Percentiles rank a stretch among this genome's conserved stretches.
Conservation (phyloP, 2,329 filamentous ascomycete genomes). For the Albifimbria verrucaria region DNA sequence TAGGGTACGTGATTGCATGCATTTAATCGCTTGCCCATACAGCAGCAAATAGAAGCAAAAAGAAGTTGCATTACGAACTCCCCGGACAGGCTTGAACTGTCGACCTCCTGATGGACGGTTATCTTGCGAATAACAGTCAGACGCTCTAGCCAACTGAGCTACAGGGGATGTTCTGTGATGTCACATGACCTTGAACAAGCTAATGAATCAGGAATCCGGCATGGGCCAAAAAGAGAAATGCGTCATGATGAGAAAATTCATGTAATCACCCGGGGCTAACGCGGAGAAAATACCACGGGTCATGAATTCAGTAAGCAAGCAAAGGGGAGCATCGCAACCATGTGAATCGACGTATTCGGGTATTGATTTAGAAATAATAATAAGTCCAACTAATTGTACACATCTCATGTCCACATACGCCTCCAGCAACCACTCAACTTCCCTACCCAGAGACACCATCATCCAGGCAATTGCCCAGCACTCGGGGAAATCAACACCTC, state of each 20-base stretch:
- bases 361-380: neutral
- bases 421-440: neutral
- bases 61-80: too few species aligned
- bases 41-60: too few species aligned
- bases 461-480: neutral
- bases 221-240: neutral
- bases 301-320: too few species aligned
- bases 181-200: neutral
- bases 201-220: neutral
- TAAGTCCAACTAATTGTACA: neutral
- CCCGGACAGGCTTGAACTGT: too few species aligned
- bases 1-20: too few species aligned
- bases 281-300: too few species aligned
- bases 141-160: constrained; percentile 7
- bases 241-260: neutral
- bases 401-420: neutral
- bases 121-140: constrained; percentile 6
- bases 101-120: too few species aligned
- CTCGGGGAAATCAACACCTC: neutral
- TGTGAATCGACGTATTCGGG: too few species aligned
- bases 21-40: too few species aligned
- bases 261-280: too few species aligned
- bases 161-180: neutral
- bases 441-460: neutral
- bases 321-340: too few species aligned